phyloP scores from a whole-genome alignment of 1,284 basidiomycete genomes.

The Ceratobasidium sp. region DNA sequence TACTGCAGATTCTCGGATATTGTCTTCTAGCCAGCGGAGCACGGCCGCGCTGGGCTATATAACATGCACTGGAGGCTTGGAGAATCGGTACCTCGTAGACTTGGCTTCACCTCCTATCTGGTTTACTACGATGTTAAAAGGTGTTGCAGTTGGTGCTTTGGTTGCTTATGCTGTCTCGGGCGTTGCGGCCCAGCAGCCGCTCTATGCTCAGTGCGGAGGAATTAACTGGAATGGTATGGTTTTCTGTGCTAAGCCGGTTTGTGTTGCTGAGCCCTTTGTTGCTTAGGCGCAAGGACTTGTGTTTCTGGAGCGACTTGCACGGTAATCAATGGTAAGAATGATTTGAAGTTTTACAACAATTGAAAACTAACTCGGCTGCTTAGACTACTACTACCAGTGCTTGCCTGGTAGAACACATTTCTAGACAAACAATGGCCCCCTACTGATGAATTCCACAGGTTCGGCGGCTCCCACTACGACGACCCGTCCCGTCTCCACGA shows the following conservation, averaged over 20 bases:
- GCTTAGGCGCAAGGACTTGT: constrained; percentile 33
- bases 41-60: no score
- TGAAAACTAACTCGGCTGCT: no score
- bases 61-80: no score
- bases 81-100: no score
- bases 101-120: background rate
- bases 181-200: constrained; percentile 34
- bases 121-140: constrained; percentile 17
- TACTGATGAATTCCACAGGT: background rate
- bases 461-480: background rate
- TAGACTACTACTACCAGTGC: constrained; percentile 68
- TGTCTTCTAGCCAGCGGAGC: no score
- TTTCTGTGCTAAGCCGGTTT: background rate
- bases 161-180: constrained; percentile 32
- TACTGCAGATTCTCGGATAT: no score
- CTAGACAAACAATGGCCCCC: no score
- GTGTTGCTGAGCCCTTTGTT: background rate
- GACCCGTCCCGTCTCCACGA: background rate
- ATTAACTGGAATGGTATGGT: constrained; percentile 37
- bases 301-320: constrained; percentile 53
- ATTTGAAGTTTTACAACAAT: background rate
- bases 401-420: constrained; percentile 55
- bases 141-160: constrained; percentile 33
- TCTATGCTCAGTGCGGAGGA: constrained; percentile 44
- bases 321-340: constrained; percentile 52